A percentile compares a stretch with the other conserved stretches of the same genome.
Evolutionary conservation across 2,329 filamentous ascomycete species (phyloP).

Genomic region (Talaromyces verruculosus): DNA sequence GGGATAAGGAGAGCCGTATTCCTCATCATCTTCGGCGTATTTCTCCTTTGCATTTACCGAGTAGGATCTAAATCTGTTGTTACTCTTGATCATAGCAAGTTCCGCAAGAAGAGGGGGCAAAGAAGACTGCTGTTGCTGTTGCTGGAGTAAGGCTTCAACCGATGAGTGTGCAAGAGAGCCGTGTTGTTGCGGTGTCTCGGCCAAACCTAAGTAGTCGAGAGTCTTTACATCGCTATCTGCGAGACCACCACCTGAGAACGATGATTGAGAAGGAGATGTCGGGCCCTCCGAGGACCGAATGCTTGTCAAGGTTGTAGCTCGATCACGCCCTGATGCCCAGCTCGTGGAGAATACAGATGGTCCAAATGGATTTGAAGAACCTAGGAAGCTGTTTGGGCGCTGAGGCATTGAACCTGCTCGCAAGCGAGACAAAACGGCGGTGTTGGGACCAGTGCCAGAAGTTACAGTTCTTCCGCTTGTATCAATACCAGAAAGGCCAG

Average conservation of each 20-base stretch:
- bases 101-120: conserved; percentile 69
- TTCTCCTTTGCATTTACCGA: conserved; percentile 98
- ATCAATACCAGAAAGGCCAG: conserved; percentile 42
- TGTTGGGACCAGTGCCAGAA: conserved; percentile 57
- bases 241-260: conserved; percentile 79
- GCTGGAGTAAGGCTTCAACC: conserved; percentile 52
- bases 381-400: conserved; percentile 64
- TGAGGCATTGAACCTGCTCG: conserved; percentile 94
- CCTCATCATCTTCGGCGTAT: conserved; percentile 85
- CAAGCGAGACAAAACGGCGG: conserved; percentile 77
- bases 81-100: conserved; percentile 71
- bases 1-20: conserved; percentile 63
- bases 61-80: conserved; percentile 91
- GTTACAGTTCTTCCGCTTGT: conserved; percentile 41
- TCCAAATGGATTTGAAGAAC: conserved; percentile 69
- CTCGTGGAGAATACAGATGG: conserved; percentile 83
- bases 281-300: conserved; percentile 84
- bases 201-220: conserved; percentile 90
- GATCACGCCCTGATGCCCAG: conserved; percentile 78
- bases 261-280: conserved; percentile 80
- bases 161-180: conserved; percentile 67
- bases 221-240: conserved; percentile 89
- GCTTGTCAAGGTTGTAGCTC: conserved; percentile 85
- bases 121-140: conserved; percentile 47
- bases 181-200: conserved; percentile 83